phyloP scores from a whole-genome alignment of 164 flowering plant species.

The grape (Vitis vinifera) region DNA sequence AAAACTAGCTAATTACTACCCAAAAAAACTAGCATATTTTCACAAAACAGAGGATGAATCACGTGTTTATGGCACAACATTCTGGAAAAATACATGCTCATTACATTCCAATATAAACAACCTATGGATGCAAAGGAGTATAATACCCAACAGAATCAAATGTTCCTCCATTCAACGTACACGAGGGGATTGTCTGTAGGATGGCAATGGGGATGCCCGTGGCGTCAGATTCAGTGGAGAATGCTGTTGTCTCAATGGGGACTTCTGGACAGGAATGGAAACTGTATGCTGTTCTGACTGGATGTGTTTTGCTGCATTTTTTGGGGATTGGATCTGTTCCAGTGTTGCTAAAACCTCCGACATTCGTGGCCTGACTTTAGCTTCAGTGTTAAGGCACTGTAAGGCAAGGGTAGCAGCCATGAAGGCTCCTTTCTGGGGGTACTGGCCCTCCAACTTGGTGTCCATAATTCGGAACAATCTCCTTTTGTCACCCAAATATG shows the following conservation, averaged over 20 bases:
- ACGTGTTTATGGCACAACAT: neutral
- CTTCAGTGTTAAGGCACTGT: constrained; percentile 56
- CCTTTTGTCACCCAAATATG: constrained; percentile 56
- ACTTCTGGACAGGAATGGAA: constrained; percentile 19
- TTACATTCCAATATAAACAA: constrained; percentile 3
- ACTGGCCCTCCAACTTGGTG: constrained; percentile 38
- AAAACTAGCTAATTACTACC: neutral
- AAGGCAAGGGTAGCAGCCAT: constrained; percentile 60
- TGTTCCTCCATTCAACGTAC: constrained; percentile 10
- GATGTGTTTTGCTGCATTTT: constrained; percentile 28
- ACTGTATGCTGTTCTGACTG: constrained; percentile 23
- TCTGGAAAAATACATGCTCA: constrained; percentile 1
- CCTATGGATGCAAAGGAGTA: neutral
- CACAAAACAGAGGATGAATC: neutral
- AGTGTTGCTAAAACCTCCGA: constrained; percentile 57
- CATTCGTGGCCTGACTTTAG: constrained; percentile 69
- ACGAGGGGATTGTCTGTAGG: constrained; percentile 22
- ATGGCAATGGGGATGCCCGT: constrained; percentile 27
- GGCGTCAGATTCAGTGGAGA: constrained; percentile 37
- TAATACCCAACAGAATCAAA: neutral
- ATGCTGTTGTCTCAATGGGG: constrained; percentile 34
- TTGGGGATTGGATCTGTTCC: constrained; percentile 56
- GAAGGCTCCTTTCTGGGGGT: constrained; percentile 68
- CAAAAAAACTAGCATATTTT: neutral
- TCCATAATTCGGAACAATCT: constrained; percentile 63